A percentile compares a stretch with the other conserved stretches of the same genome.
These are phyloP conservation scores for Penicillium griseofulvum DNA, from an alignment of 2,329 filamentous ascomycete species.

Conservation along the genomic window DNA sequence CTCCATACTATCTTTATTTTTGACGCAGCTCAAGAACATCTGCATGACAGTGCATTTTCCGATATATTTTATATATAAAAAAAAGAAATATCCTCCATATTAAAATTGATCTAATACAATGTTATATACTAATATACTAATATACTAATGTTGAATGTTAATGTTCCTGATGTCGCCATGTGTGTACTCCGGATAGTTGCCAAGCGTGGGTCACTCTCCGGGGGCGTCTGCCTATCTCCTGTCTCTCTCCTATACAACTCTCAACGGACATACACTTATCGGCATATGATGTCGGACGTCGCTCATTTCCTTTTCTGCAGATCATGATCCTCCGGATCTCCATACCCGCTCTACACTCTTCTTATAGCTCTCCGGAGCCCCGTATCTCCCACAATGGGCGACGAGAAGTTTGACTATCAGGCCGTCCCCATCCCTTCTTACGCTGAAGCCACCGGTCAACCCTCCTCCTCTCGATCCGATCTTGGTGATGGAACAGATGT, in stretches of 20 bases:
- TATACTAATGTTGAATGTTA: not conserved
- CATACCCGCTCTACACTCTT: slow-evolving; percentile 29
- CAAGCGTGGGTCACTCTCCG: slow-evolving; percentile 10
- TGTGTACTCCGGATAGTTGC: slow-evolving; percentile 8
- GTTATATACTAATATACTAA: too few relatives aligned
- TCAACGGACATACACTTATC: slow-evolving; percentile 5
- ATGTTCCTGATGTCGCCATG: not conserved
- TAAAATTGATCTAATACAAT: too few relatives aligned
- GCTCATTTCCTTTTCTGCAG: slow-evolving; percentile 32
- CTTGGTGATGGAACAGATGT: slow-evolving; percentile 46
- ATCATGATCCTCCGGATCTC: slow-evolving; percentile 40
- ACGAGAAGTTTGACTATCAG: slow-evolving; percentile 59
- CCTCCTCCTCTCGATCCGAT: slow-evolving; percentile 23
- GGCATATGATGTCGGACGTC: slow-evolving; percentile 31
- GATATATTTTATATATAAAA: not conserved
- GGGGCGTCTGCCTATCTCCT: slow-evolving; percentile 9
- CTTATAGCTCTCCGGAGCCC: slow-evolving; percentile 34
- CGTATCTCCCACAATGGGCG: slow-evolving; percentile 39
- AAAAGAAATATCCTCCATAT: too few relatives aligned
- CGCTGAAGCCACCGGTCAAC: slow-evolving; percentile 62
- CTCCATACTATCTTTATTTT: too few relatives aligned
- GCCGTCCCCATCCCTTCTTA: slow-evolving; percentile 75
- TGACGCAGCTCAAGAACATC: not conserved
- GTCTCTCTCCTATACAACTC: slow-evolving; percentile 7
- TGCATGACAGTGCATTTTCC: not conserved